Base-by-base conservation (phyloP, 192 early-diverging fungal species). In the Diversispora eburnea region DNA sequence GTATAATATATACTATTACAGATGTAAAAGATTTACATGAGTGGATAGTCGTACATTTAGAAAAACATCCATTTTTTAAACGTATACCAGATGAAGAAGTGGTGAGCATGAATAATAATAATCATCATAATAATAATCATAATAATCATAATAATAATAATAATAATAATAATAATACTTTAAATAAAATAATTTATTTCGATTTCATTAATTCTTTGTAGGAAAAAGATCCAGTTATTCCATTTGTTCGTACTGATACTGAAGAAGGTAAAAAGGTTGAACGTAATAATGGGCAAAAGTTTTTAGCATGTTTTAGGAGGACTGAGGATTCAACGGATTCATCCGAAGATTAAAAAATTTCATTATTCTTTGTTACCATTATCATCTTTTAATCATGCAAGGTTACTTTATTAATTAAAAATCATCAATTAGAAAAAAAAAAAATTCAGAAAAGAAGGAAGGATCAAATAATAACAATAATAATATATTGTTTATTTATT, bases 181-280 rank as follows among this genome's bases (percentile, higher is more conserved):
- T 33, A 33, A 33, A 33, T 33, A 1, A 74, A 60, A 7, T 33
- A 13, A 17, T n/a, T 58, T n/a, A 20, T 41, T 67, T 67, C 3
- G 63, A 19, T 66, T 66, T 15, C 64, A 73, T 17, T 61, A 59
- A 43, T 15, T 0, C 3, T 5, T 20, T 63, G 10, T 78, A 91
- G 80, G 85, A 88, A 42, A 80, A 77, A 52, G 98, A 99, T 83
- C 92, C 94, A 20, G 96, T 91, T 55, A 85, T 96, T 19, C 84
- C 85, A 39, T 90, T 91, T 67, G 93, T 95, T 7, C 83, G 91
- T 74, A 85, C 86, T 63, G 93, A 93, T 63, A 99, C 98, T 17
- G 98, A 99, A 84, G 98, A 98, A 78, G 95, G 96, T 13, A 96
- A 96, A 75, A 99, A 99, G 81, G 98, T 99, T 9, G 95, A 86